Evolutionary conservation across 352 stramenopile species (phyloP), one percentile per base, ranked within the genome.

Genomic region (Globisporangium solare): DNA sequence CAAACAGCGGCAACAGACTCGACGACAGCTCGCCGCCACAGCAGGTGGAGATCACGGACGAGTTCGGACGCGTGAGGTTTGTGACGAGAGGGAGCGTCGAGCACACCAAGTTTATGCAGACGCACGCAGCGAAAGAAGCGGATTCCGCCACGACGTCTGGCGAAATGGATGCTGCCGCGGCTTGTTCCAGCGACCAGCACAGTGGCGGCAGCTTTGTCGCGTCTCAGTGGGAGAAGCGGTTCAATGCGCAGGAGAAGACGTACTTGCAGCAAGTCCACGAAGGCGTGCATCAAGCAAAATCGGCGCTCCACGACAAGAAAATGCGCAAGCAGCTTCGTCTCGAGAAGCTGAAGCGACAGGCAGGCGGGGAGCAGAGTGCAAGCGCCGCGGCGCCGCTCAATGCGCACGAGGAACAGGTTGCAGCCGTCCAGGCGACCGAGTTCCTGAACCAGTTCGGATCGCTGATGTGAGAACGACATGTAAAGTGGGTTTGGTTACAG

Each of bases 171-270:
- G 51, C 27, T 3, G 13, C 35, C 2, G 52, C 18, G 21, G 14
- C 18, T 24, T 47, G 47, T 18, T 43, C 35, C 17, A 56, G 10
- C 41, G 57, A 31, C 40, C 27, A 45, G 31, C 54, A 47, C 39
- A 52, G 60, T 18, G 22, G 54, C 3, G 72, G 80, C 21, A 86
- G 81, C 47, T 94, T 88, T 62, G 83, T 94, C 18, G 70, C 80
- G 12, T 92, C 83, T 11, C 83, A 92, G 45, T 94, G 83, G 83
- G 83, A 94, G 47, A 82, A 86, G 55, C 79, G 74, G 13, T 65
- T 94, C 17, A 88, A 86, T 27, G 54, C 37, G 21, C 42, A 58
- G 1, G 83, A 94, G 54, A 94, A 92, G 56, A 35, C 60, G 6
- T 82, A 84, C 54, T 49, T 94, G 3, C 66, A 77, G 42, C 56